phyloP scores from a whole-genome alignment of 1,284 basidiomycete species.

The Leccinum pallidistipes region DNA sequence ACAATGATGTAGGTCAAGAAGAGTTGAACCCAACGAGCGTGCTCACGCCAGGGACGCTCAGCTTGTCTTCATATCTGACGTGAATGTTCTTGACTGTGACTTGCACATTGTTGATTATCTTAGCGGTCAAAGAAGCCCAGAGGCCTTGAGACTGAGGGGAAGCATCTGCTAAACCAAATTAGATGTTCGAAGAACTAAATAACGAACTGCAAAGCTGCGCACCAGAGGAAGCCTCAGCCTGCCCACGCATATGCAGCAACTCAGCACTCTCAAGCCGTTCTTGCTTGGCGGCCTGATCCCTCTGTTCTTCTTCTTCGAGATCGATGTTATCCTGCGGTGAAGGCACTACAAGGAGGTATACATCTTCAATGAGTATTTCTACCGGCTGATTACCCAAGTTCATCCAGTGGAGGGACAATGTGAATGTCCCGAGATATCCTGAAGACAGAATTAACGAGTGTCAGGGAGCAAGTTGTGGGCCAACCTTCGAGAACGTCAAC shows the following conservation, averaged over 20 bases:
- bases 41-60: slow-evolving; percentile 88
- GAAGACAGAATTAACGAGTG: not conserved
- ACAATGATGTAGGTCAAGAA: not conserved
- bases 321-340: slow-evolving; percentile 73
- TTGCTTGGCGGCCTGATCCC: slow-evolving; percentile 84
- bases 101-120: slow-evolving; percentile 96
- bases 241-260: slow-evolving; percentile 73
- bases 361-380: slow-evolving; percentile 90
- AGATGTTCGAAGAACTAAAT: not conserved
- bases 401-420: slow-evolving; percentile 94
- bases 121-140: slow-evolving; percentile 82
- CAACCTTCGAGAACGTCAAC: slow-evolving; percentile 94
- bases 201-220: slow-evolving; percentile 13
- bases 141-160: slow-evolving; percentile 80
- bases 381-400: slow-evolving; percentile 94
- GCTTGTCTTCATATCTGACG: slow-evolving; percentile 93
- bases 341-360: slow-evolving; percentile 92
- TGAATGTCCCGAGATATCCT: slow-evolving; percentile 93
- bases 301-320: slow-evolving; percentile 81
- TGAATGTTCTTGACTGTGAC: slow-evolving; percentile 95
- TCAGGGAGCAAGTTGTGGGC: not conserved
- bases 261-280: slow-evolving; percentile 91
- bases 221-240: slow-evolving; percentile 56
- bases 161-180: slow-evolving; percentile 42
- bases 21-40: not conserved